Conservation (phyloP, 768 basidiomycete species). For the Dictyophora rubrovolvata region DNA sequence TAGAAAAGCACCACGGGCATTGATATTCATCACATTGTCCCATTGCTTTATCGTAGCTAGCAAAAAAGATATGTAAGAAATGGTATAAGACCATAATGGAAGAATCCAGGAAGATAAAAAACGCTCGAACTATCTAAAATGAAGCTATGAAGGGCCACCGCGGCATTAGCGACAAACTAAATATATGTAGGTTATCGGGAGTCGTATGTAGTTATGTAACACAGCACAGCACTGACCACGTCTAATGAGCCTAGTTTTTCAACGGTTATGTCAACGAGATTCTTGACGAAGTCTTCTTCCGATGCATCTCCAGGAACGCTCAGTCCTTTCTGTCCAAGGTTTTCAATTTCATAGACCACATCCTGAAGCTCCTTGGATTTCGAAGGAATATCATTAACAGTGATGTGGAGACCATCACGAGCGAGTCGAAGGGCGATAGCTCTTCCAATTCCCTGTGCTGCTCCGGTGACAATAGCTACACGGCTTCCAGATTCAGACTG, state of each 20-base stretch:
- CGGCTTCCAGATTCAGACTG: constrained; percentile 2
- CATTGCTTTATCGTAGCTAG: constrained; percentile 18
- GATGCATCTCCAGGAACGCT: constrained; percentile 30
- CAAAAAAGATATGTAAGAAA: neutral
- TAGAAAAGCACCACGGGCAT: constrained; percentile 25
- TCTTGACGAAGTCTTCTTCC: constrained; percentile 31
- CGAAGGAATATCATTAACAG: constrained; percentile 20
- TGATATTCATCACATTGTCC: constrained; percentile 23
- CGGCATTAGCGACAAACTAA: constrained; percentile 23
- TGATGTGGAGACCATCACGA: constrained; percentile 22
- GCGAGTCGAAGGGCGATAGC: constrained; percentile 26
- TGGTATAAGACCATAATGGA: neutral
- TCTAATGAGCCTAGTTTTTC: constrained; percentile 33
- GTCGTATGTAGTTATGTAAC: neutral
- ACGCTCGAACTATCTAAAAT: constrained; percentile 17
- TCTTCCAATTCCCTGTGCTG: constrained; percentile 21
- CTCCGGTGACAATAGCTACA: constrained; percentile 28
- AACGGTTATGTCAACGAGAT: constrained; percentile 24
- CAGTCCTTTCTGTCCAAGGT: constrained; percentile 16
- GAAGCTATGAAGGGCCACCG: constrained; percentile 20
- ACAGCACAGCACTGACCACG: constrained; percentile 28
- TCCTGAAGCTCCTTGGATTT: constrained; percentile 9
- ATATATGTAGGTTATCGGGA: constrained; percentile 15
- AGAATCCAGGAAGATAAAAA: neutral
- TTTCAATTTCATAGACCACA: constrained; percentile 11